phyloP scores from a whole-genome alignment of 148 eudicot species.

The Polygonum aviculare region DNA sequence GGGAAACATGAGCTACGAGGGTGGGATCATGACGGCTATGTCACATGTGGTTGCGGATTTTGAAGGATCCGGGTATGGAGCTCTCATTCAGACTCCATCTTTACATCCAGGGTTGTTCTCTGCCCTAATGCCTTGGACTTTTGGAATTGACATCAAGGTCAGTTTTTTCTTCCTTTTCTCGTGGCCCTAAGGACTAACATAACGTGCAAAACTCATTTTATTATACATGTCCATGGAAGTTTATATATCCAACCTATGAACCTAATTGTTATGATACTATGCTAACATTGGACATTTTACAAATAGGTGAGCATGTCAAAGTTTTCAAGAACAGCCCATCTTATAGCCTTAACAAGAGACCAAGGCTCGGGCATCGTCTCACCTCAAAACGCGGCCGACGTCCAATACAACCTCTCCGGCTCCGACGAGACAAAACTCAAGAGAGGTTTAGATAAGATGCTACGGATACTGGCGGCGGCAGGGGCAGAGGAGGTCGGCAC shows the following conservation, averaged over 20 bases:
- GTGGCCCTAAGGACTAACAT: no score
- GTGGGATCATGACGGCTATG: constrained; percentile 68
- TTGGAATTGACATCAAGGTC: constrained; percentile 37
- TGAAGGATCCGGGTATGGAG: constrained; percentile 36
- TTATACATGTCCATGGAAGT: not conserved
- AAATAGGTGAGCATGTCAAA: constrained; percentile 32
- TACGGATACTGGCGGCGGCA: constrained; percentile 62
- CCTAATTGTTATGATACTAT: not conserved
- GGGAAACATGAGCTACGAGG: constrained; percentile 57
- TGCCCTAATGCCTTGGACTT: constrained; percentile 49
- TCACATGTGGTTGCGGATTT: constrained; percentile 31
- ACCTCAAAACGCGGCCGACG: constrained; percentile 18
- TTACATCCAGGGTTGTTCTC: constrained; percentile 72
- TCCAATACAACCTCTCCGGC: constrained; percentile 30
- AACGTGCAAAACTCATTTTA: no score
- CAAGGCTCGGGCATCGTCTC: constrained; percentile 38
- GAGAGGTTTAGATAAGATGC: constrained; percentile 39
- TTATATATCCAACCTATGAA: no score
- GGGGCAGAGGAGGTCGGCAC: constrained; percentile 83
- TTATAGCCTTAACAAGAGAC: constrained; percentile 58
- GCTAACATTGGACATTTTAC: not conserved
- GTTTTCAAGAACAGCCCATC: constrained; percentile 58
- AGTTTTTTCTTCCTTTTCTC: not conserved
- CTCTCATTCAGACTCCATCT: constrained; percentile 63
- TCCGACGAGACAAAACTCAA: constrained; percentile 33